Evolutionary conservation across 495 filamentous ascomycete genomes (phyloP), one percentile per base, ranked within the genome.

Genomic region (Daldinia loculata): DNA sequence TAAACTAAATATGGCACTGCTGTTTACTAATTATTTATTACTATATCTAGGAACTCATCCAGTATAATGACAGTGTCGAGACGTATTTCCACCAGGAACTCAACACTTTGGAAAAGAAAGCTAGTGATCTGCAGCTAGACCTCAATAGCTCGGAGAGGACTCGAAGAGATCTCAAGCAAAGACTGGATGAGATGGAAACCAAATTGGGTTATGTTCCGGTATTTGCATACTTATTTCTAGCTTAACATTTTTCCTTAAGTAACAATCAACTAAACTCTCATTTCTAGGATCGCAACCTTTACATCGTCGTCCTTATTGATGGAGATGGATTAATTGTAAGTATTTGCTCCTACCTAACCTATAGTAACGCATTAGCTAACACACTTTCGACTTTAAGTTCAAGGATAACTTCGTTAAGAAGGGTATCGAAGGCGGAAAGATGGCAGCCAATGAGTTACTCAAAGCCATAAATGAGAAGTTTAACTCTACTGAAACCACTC

Each of bases 301-400:
- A 93, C 74, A 83, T 94, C 70, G 76, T 92, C 29, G 85, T 93
- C 17, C 80, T 96, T 64, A 85, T 96, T 58, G 92, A 96, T 75
- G 92, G 91, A 29, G 90, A 94, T 74, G 89, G 89, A 29, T 86
- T 93, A 72, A 86, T 95, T 70, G 87, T 89, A 78, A 77, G 86
- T 75, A 9, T 56, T 27, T 22, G 11, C 19, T 34, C 17, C 19
- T 2, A 38, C n/a, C 4, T 26, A 24, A 14, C 19, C 0, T 5
- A 26, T 15, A 14, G 56, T 26, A 27, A 30, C 50, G 22, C 6
- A 15, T 48, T 67, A 36, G 1, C 4, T 36, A 22, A 60, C 60
- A 12, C 34, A 60, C 14, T 34, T 51, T 29, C 52, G 4, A 50
- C 39, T 57, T 59, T 38, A 64, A 87, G 86, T 96, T 96, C 76